phyloP scores from a whole-genome alignment of 441 rosid species.

The Biscutella laevigata region DNA sequence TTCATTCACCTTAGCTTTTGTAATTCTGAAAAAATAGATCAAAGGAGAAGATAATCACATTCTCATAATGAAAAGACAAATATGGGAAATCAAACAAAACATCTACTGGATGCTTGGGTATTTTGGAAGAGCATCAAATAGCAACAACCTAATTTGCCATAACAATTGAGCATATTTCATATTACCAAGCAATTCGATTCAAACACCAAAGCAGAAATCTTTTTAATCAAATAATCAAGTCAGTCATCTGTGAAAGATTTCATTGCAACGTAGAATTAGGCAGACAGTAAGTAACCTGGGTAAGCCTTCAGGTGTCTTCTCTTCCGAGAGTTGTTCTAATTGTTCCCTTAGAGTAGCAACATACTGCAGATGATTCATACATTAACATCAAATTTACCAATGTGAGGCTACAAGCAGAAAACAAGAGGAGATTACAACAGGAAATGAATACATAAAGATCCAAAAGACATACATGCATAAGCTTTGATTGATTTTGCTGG shows the following conservation, averaged over 20 bases:
- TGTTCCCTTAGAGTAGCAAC: slow-evolving; percentile 73
- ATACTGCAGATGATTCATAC: slow-evolving; percentile 38
- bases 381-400: neutral
- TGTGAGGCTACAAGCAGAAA: too few relatives aligned
- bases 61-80: neutral
- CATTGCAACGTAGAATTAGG: neutral
- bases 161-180: neutral
- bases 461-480: slow-evolving; percentile 45
- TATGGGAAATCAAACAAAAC: neutral
- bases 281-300: slow-evolving; percentile 39
- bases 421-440: too few relatives aligned
- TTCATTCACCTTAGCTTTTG: slow-evolving; percentile 21
- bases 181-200: neutral
- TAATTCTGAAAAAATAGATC: slow-evolving; percentile 11
- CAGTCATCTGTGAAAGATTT: neutral
- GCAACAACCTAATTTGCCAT: too few relatives aligned
- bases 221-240: neutral
- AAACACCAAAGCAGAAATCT: neutral
- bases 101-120: neutral
- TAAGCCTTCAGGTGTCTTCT: slow-evolving; percentile 62
- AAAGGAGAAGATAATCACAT: neutral
- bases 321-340: slow-evolving; percentile 62
- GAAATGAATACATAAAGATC: too few relatives aligned
- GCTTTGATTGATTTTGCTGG: slow-evolving; percentile 67
- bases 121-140: too few relatives aligned